Percentiles rank a stretch among this genome's conserved stretches.
phyloP scores from a whole-genome alignment of 805 yeast species.

The Debaryomyces tyrocola region DNA sequence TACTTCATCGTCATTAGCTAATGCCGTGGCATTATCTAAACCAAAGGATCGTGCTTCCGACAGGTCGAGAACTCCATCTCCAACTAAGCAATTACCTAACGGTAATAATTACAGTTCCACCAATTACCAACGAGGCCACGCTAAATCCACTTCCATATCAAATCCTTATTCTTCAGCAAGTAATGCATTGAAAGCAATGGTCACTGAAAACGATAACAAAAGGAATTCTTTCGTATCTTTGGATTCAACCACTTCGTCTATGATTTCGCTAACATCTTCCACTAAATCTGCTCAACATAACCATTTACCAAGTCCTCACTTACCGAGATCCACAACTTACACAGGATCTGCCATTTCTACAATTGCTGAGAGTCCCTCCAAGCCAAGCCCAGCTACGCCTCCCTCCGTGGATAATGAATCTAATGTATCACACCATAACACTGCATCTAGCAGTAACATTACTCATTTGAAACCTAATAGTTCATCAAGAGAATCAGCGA shows the following conservation, averaged over 20 bases:
- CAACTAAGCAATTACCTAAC: slow-evolving; percentile 12
- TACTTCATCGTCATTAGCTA: slow-evolving; percentile 56
- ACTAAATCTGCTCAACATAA: slow-evolving; percentile 8
- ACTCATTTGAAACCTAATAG: slow-evolving; percentile 3
- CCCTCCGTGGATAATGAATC: neutral
- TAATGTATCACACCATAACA: neutral
- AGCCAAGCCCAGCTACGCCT: slow-evolving; percentile 2
- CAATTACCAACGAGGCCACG: slow-evolving; percentile 23
- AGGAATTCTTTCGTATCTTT: slow-evolving; percentile 17
- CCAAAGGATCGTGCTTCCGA: slow-evolving; percentile 2
- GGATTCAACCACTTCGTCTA: slow-evolving; percentile 11
- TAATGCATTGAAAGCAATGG: slow-evolving; percentile 70
- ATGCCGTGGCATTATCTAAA: slow-evolving; percentile 50
- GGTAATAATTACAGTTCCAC: neutral
- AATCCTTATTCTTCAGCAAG: slow-evolving; percentile 55
- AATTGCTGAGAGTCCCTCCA: slow-evolving; percentile 35
- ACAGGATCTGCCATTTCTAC: slow-evolving; percentile 42
- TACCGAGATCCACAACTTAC: slow-evolving; percentile 27
- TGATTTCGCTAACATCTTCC: slow-evolving; percentile 9
- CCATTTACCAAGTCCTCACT: slow-evolving; percentile 9
- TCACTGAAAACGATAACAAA: slow-evolving; percentile 62
- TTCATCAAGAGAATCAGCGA: slow-evolving; percentile 22
- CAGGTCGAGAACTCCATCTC: slow-evolving; percentile 17
- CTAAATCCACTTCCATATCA: slow-evolving; percentile 32
- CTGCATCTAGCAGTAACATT: slow-evolving; percentile 1